These are phyloP conservation scores for Neurospora sp. DNA, from an alignment of 495 filamentous ascomycete genomes.

Conservation along the genomic window DNA sequence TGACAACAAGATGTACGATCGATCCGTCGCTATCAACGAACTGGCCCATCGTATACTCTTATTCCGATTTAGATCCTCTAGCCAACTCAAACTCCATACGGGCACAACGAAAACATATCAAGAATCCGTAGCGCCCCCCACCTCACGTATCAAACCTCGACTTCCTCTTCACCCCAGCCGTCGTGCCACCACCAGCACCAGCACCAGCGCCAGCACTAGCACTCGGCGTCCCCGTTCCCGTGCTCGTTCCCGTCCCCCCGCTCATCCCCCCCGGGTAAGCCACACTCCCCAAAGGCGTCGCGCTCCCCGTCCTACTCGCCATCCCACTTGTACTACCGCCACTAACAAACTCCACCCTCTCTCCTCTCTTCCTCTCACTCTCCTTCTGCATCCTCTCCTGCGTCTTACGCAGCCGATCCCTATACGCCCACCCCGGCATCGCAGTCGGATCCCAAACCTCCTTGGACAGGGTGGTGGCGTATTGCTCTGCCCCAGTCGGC, in stretches of 20 bases:
- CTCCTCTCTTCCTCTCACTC: slow-evolving; percentile 45
- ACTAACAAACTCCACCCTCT: slow-evolving; percentile 69
- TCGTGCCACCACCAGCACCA: neutral
- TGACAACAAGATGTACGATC: neutral
- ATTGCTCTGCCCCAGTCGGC: slow-evolving; percentile 38
- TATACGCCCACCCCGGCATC: slow-evolving; percentile 65
- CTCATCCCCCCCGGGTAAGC: slow-evolving; percentile 23
- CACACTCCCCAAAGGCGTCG: slow-evolving; percentile 23
- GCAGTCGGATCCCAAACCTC: slow-evolving; percentile 57
- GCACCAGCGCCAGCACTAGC: neutral
- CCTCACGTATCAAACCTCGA: slow-evolving; percentile 38
- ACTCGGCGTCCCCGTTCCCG: neutral
- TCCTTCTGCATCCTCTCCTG: slow-evolving; percentile 53
- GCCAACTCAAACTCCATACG: neutral
- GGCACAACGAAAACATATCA: neutral
- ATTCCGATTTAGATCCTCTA: neutral
- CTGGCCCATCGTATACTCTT: neutral
- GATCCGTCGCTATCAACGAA: neutral
- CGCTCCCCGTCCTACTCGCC: slow-evolving; percentile 16
- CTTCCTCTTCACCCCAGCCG: slow-evolving; percentile 27
- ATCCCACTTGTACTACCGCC: slow-evolving; percentile 22
- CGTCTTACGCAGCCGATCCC: slow-evolving; percentile 54
- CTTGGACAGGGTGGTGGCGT: slow-evolving; percentile 57
- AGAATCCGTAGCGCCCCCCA: neutral
- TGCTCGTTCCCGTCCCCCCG: neutral